A percentile compares a stretch with the other conserved stretches of the same genome.
These are phyloP conservation scores for Oxytropis ochrocephala DNA, from an alignment of 306 rosid species.

Conservation along the genomic window DNA sequence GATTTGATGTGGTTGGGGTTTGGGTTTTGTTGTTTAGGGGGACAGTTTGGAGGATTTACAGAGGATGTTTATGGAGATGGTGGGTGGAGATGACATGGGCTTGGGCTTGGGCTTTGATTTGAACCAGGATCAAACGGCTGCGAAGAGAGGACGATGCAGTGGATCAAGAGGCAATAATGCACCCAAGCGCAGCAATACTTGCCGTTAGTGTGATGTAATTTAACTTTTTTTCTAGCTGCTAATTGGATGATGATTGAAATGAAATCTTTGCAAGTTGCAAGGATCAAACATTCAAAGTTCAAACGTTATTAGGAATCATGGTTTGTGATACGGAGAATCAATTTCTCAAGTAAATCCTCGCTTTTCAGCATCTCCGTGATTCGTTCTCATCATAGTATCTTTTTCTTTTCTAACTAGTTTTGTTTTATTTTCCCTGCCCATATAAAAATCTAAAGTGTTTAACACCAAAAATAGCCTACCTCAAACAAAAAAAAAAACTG, in stretches of 20 bases:
- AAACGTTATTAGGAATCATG: neutral
- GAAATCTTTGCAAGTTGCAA: neutral
- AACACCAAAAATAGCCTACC: neutral
- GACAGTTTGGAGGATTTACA: slow-evolving; percentile 86
- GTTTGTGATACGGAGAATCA: neutral
- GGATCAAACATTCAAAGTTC: neutral
- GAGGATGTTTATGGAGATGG: slow-evolving; percentile 82
- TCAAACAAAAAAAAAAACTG: neutral
- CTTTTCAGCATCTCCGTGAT: too few relatives aligned
- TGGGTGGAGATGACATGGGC: slow-evolving; percentile 54
- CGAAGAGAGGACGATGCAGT: slow-evolving; percentile 47
- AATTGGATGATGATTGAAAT: slow-evolving; percentile 11
- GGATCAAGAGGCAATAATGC: slow-evolving; percentile 29
- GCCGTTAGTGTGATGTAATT: slow-evolving; percentile 28
- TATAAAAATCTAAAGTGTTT: neutral
- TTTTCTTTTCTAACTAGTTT: neutral
- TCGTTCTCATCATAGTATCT: neutral
- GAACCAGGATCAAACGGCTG: slow-evolving; percentile 37
- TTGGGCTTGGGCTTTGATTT: slow-evolving; percentile 29
- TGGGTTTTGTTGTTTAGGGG: slow-evolving; percentile 32
- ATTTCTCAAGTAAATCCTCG: neutral
- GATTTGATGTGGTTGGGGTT: neutral
- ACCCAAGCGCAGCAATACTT: slow-evolving; percentile 46
- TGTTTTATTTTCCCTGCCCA: neutral
- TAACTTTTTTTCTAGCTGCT: neutral